A percentile compares a stretch with the other conserved stretches of the same genome.
Conservation (phyloP, 2,329 filamentous ascomycete genomes). For the Penicillium sp. region DNA sequence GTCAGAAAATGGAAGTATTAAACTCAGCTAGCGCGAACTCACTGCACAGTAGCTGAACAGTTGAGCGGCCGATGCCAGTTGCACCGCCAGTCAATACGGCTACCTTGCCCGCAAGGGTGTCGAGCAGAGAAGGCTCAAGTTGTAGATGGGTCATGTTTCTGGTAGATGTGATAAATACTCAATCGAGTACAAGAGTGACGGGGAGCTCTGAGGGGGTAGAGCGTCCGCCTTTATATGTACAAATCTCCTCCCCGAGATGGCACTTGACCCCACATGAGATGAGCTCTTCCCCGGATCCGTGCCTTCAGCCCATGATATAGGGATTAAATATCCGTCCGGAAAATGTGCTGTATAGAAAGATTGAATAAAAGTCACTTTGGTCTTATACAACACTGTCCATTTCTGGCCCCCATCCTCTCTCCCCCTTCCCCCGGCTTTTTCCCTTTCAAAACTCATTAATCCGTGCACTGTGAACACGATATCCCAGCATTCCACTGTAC, state of each 20-base stretch:
- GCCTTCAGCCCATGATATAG: neutral
- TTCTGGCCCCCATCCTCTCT: no score
- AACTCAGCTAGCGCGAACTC: neutral
- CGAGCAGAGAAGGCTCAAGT: slow-evolving; percentile 14
- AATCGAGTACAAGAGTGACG: neutral
- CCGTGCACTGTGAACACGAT: no score
- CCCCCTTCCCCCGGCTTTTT: no score
- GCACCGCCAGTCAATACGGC: slow-evolving; percentile 47
- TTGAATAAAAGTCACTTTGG: neutral
- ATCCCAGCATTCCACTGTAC: no score
- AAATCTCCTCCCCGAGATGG: slow-evolving; percentile 2
- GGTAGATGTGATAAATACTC: neutral
- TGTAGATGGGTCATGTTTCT: slow-evolving; percentile 14
- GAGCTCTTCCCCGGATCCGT: neutral
- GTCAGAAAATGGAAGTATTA: neutral
- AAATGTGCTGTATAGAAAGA: neutral
- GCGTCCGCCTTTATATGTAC: neutral
- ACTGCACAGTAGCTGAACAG: slow-evolving; percentile 18
- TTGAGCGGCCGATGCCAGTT: slow-evolving; percentile 27
- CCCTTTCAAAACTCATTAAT: no score
- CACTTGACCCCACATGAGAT: slow-evolving; percentile 7
- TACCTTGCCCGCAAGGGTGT: slow-evolving; percentile 36
- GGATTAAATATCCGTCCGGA: neutral
- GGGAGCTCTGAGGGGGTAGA: no score
- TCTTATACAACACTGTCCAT: neutral